Evolutionary conservation across 768 basidiomycete species (phyloP), one percentile per base, ranked within the genome.

Genomic region (Dendrothele bispora): DNA sequence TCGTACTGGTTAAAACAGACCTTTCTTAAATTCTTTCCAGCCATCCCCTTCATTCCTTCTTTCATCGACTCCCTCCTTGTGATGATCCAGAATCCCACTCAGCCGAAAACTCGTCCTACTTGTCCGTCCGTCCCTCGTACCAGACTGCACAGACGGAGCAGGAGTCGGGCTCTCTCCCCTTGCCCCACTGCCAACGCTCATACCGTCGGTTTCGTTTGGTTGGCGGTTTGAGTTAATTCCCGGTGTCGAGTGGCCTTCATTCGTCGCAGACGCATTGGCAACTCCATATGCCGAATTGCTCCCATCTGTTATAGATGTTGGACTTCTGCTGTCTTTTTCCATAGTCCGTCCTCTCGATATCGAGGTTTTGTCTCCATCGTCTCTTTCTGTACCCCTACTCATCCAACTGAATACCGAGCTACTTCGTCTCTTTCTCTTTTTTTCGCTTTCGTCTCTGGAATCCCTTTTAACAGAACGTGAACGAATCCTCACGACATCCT

Each of bases 1-100:
- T n/a, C n/a, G n/a, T n/a, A n/a, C n/a, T n/a, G n/a, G n/a, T n/a
- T n/a, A 41, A 22, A 44, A 64, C 72, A 30, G 45, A 88, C 93
- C 94, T 70, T 88, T 84, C 57, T 84, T 82, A 64, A 95, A 95
- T 63, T 95, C 86, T 61, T 86, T 86, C 91, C 92, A 98, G 4
- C 77, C 74, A 42, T 77, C 68, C 11, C 71, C 72, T 4, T 61
- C 61, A 20, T 74, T 73, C 47, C 74, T 71, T 24, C 55, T 67
- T 35, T 76, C 73, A 4, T 71, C 71, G 22, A 51, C 50, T 8
- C 73, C 69, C 15, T 67, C 47, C 40, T 69, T 70, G 12, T 78
- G 59, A 8, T 70, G 29, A 41, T 42, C 11, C 21, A 7, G 45
- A 37, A 18, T 6, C 21, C 35, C 14, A 25, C 22, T 14, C n/a